Evolutionary conservation across 768 basidiomycete genomes (phyloP), one percentile per base, ranked within the genome.

Genomic region (Phanerodontia chrysosporium): DNA sequence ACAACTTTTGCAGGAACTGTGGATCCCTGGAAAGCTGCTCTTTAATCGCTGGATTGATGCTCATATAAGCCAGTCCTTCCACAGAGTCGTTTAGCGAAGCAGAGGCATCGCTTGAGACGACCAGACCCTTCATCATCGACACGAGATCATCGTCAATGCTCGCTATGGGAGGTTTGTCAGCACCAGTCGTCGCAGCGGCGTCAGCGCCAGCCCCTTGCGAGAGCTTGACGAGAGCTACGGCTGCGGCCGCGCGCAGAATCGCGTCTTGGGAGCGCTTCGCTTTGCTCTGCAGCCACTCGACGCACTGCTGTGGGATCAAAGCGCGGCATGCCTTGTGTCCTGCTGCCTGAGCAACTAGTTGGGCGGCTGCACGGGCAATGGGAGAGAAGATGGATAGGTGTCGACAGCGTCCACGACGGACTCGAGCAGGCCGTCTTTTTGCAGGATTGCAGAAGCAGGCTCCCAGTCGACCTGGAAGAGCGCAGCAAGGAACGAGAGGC

Each of bases 61-160:
- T 90, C 58, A 93, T 81, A 71, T 95, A 89, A n/a, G 89, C 90
- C 51, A 97, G 75, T 0, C 88, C 92, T 74, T 97, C 95, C 14
- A 95, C 77, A 3, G 85, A 86, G 61, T 93, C 87, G 8, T 77
- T 73, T 16, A 83, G 64, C 13, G 82, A 79, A 22, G 78, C 65
- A 6, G 70, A 64, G 30, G 80, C 73, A 9, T 69, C 71, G 39
- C 68, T 70, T 32, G 75, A 71, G 51, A 80, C 64, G 28, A 87
- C 75, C 53, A 89, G 73, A 13, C 76, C 75, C 63, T 83, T 85
- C 78, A 94, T 80, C 56, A 79, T 73, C 54, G 72, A 65, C 28
- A 81, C 80, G 35, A 87, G 74, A 14, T 78, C 74, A 28, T 76
- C 69, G 57, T 84, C 79, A 53, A 76, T 67, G 22, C 66, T 61